A percentile compares a stretch with the other conserved stretches of the same genome.
These are phyloP conservation scores for Neocallimastix lanati DNA, from an alignment of 192 early-diverging fungal species.

Conservation along the genomic window DNA sequence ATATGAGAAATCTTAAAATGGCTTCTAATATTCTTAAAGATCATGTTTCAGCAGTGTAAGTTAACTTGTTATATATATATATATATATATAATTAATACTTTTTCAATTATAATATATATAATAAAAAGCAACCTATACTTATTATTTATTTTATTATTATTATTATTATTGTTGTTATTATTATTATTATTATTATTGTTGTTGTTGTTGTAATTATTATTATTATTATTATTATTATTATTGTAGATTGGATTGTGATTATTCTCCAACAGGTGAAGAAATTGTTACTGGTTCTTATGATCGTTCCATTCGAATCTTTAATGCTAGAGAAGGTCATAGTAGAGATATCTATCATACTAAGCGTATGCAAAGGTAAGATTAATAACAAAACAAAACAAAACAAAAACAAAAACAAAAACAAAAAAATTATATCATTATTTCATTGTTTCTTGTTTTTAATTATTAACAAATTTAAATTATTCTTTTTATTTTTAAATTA, in stretches of 20 bases:
- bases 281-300: conserved; percentile 91
- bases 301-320: conserved; percentile 79
- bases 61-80: conserved; percentile 2
- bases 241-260: conserved; percentile 67
- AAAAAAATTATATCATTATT: no score
- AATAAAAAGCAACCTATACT: not conserved
- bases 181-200: no score
- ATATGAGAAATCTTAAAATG: conserved; percentile 85
- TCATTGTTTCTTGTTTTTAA: no score
- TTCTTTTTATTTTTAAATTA: no score
- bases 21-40: conserved; percentile 80
- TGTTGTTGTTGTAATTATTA: no score
- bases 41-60: conserved; percentile 90
- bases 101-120: not conserved
- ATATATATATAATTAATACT: not conserved
- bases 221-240: not conserved
- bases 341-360: conserved; percentile 90
- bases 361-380: conserved; percentile 77
- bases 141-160: conserved; percentile 1
- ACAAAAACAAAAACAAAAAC: no score
- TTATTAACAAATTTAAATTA: no score
- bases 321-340: conserved; percentile 57
- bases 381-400: no score
- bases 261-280: conserved; percentile 94
- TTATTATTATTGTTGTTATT: no score